Conservation (phyloP, 257 asterid genomes). For the Perilla frutescens region DNA sequence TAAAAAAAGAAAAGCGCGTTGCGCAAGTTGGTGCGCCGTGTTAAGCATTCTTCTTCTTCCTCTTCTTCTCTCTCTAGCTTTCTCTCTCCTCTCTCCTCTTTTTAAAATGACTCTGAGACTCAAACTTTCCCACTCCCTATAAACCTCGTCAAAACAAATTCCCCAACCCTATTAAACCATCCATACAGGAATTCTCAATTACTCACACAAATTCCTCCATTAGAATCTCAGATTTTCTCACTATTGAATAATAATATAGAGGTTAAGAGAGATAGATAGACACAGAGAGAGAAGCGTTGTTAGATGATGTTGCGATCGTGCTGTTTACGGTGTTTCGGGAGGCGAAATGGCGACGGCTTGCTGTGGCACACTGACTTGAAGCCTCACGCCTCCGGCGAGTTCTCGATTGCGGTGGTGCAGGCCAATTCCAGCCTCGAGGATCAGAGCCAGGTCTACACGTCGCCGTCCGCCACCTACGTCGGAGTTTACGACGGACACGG, state of each 20-base stretch:
- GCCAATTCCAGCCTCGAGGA: conserved; percentile 91
- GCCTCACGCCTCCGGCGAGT: conserved; percentile 88
- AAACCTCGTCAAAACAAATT: conserved; percentile 32
- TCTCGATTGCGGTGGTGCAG: conserved; percentile 93
- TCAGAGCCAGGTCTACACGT: conserved; percentile 88
- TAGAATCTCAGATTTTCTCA: too few species aligned
- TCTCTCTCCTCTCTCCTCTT: not conserved
- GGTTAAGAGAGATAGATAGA: not conserved
- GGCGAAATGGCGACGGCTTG: conserved; percentile 69
- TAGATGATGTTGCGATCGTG: conserved; percentile 71
- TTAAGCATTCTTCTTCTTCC: not conserved
- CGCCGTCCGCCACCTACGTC: conserved; percentile 87
- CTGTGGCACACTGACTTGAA: conserved; percentile 85
- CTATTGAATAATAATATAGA: too few species aligned
- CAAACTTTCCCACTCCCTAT: conserved; percentile 9
- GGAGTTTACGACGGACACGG: conserved; percentile 99
- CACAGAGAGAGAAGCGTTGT: not conserved
- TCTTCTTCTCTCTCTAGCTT: not conserved
- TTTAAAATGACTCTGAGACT: conserved; percentile 31
- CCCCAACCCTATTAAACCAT: not conserved
- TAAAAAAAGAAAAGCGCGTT: conserved; percentile 37
- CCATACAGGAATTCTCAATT: not conserved
- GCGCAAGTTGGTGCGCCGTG: conserved; percentile 42
- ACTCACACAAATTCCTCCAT: too few species aligned
- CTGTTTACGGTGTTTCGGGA: conserved; percentile 61